Conservation (phyloP, 495 filamentous ascomycete genomes). For the Penicillium subrubescens region DNA sequence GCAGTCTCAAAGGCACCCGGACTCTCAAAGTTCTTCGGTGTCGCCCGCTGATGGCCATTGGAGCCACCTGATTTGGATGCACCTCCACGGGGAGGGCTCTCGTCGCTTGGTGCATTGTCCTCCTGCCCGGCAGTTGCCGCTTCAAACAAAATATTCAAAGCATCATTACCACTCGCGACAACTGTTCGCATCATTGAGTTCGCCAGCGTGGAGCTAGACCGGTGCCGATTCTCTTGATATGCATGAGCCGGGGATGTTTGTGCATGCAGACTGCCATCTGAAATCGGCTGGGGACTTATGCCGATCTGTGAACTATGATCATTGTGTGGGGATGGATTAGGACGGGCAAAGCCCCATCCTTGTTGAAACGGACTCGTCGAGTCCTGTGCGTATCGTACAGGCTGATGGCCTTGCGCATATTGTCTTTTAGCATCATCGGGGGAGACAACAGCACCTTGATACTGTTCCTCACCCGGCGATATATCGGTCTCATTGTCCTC, state of each 20-base stretch:
- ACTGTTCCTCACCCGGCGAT: conserved; percentile 12
- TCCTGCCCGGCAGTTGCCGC: conserved; percentile 46
- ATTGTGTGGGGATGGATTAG: conserved; percentile 18
- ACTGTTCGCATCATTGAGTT: conserved; percentile 53
- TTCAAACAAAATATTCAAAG: conserved; percentile 56
- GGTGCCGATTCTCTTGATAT: conserved; percentile 27
- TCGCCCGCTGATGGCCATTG: conserved; percentile 13
- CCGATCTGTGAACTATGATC: conserved; percentile 15
- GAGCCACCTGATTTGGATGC: conserved; percentile 15
- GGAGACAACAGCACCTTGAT: not conserved
- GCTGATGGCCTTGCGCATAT: conserved; percentile 7
- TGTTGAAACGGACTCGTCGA: conserved; percentile 21
- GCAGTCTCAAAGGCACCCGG: conserved; percentile 24
- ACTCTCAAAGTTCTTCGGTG: conserved; percentile 22
- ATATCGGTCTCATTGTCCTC: conserved; percentile 18
- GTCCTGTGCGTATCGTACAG: conserved; percentile 11
- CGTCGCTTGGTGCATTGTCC: conserved; percentile 19
- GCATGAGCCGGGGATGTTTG: conserved; percentile 16
- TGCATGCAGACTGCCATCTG: conserved; percentile 9
- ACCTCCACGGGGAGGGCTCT: conserved; percentile 13
- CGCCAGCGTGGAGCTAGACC: conserved; percentile 38
- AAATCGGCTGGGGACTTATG: conserved; percentile 13
- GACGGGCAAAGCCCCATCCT: conserved; percentile 17
- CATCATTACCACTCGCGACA: conserved; percentile 54
- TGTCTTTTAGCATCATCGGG: conserved; percentile 9